Evolutionary conservation across 495 filamentous ascomycete genomes (phyloP), one percentile per base, ranked within the genome.

Genomic region (Jackrogersella multiformis): DNA sequence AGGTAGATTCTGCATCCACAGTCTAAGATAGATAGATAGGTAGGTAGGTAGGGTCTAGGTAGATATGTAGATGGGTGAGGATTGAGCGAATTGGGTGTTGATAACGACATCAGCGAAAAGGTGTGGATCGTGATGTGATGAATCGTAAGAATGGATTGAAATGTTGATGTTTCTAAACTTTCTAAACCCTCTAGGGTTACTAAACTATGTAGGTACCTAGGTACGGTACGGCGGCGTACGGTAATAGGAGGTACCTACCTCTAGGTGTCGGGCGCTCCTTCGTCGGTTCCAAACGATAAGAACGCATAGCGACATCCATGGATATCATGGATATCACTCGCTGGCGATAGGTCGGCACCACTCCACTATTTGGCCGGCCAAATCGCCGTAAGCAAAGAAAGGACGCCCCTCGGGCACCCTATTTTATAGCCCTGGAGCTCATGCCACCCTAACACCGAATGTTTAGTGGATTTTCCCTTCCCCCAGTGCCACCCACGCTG

Each of bases 361-460:
- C 80, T 81, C 81, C 81, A 84, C 81, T 81, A 82, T 84, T 84
- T 78, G 76, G 79, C 81, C 81, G 81, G 81, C 75, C 75, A 84
- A 82, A 82, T 74, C 76, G 80, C 81, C 80, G 80, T 69, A 73
- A 75, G 70, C 70, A 75, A 58, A 53, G 65, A 61, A 46, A 71
- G 42, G 56, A 55, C 56, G 12, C 55, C 56, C 56, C 67, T 69
- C 68, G 66, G 61, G 56, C 69, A 74, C 63, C 66, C 63, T 69
- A 67, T 66, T 63, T 70, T 74, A 67, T 74, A 72, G 62, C n/a
- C n/a, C n/a, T n/a, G n/a, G n/a, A n/a, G n/a, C 67, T 64, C 70
- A 74, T 68, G 57, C 67, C 70, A 74, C 66, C 70, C 62, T 70
- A 71, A 68, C 72, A 70, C 69, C 72, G 71, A 71, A 44, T 53